Base-by-base conservation (phyloP, 1,284 basidiomycete species). In the Trichosporon asahii region DNA sequence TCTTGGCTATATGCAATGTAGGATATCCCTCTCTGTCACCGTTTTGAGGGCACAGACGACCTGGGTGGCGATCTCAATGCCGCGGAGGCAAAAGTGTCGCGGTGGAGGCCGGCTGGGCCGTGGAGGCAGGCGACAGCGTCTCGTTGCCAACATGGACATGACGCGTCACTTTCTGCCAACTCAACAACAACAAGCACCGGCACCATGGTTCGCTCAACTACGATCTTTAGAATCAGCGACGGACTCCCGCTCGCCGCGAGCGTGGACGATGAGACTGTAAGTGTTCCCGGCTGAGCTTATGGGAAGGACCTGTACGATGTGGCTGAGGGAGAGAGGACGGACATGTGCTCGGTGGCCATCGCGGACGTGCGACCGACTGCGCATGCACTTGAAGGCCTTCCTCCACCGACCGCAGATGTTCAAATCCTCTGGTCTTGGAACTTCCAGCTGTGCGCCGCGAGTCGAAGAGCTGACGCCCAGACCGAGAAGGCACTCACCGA, bases 401-500 rank as follows among this genome's bases (percentile, higher is more conserved):
- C 18, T 53, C 49, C 15, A 37, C 14, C n/a, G n/a, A n/a, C n/a
- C n/a, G n/a, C n/a, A n/a, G n/a, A n/a, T n/a, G n/a, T n/a, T n/a
- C n/a, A n/a, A 37, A 9, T 37, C 3, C 35, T 37, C 35, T 37
- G 35, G 3, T 37, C 11, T 3, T 12, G 3, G 35, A 37, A 11
- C 3, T 37, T 14, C 35, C 9, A 53, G 23, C 49, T 53, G 46
- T 23, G 5, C 46, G 2, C 23, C 44, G 14, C 18, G 40, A n/a
- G 21, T 23, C 6, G 18, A 5, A 18, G 5, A n/a, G 57, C 57
- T 61, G n/a, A 61, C 57, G 29, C 14, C 14, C 79, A 97, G 94
- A 96, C 92, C 74, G 95, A 98, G 83, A 90, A 91, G 79, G 88
- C 91, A 70, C 86, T 99, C 64, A 93, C 95, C 77, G 96, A 98